Evolutionary conservation across 768 basidiomycete genomes (phyloP), one percentile per base, ranked within the genome.

Genomic region (Pleurotus djamor): DNA sequence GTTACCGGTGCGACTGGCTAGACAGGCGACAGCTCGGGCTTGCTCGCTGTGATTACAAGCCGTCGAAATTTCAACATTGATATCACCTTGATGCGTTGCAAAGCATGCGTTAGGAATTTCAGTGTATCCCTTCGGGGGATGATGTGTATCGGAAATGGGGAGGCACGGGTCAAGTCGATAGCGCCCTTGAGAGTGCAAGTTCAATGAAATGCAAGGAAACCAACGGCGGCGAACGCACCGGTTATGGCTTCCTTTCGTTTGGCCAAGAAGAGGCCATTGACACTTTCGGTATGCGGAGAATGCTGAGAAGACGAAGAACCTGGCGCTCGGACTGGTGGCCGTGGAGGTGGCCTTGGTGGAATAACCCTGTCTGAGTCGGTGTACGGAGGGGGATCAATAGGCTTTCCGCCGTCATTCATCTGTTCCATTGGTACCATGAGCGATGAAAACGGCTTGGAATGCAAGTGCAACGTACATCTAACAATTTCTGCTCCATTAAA

Each of bases 41-140:
- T 63, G 61, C 16, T 64, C 65, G 13, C 54, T 62, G 17, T 71
- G 71, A 50, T 69, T 67, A 28, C 78, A 77, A 33, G 71, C 72
- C 13, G 78, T 77, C 8, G 68, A 77, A 10, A 78, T 63, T 37
- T 75, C 68, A 36, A 83, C 52, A 5, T 67, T 67, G 51, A 80
- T 76, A 21, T 67, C 61, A 5, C 75, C 80, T 43, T 74, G 71
- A 38, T 74, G 76, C 52, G 80, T 74, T 14, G 69, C 75, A 64
- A 81, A 78, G 45, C 76, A 78, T 52, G 67, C 57, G 55, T 64
- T 61, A 2, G 66, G 68, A 9, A 57, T 41, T 6, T 41, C 54
- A 10, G n/a, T 37, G 36, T 32, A 56, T 3, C 41, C 38, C 33
- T 56, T 56, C 2, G 54, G 54, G 4, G 14, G 41, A 14, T 28